A percentile compares a stretch with the other conserved stretches of the same genome.
Evolutionary conservation across 2,329 filamentous ascomycete species (phyloP).

Genomic region (Curvularia spicifera): DNA sequence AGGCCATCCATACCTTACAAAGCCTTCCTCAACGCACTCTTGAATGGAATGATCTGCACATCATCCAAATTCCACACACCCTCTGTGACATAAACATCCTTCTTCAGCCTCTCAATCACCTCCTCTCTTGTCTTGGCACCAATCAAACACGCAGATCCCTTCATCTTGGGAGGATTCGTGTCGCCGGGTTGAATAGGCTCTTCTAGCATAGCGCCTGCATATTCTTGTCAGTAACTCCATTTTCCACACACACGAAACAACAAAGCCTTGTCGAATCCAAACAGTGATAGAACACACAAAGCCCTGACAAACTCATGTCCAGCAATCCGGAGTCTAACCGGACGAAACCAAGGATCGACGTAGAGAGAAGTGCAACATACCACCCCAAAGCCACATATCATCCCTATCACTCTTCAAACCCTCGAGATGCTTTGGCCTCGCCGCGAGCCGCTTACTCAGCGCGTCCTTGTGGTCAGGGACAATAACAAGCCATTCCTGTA

Average conservation of each 20-base stretch:
- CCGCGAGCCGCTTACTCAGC: slow-evolving; percentile 53
- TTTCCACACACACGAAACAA: too few relatives aligned
- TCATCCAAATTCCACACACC: slow-evolving; percentile 77
- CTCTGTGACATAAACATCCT: slow-evolving; percentile 73
- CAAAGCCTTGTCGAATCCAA: too few relatives aligned
- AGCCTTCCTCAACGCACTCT: slow-evolving; percentile 54
- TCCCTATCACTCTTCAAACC: slow-evolving; percentile 39
- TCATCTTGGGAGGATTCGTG: slow-evolving; percentile 67
- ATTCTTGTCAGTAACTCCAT: too few relatives aligned
- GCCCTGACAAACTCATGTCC: too few relatives aligned
- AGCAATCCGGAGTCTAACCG: too few relatives aligned
- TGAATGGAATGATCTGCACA: slow-evolving; percentile 58
- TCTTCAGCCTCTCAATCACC: slow-evolving; percentile 68
- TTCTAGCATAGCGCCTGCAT: slow-evolving; percentile 45
- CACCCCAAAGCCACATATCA: slow-evolving; percentile 46
- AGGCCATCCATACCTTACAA: slow-evolving; percentile 33
- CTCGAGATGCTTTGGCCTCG: slow-evolving; percentile 47
- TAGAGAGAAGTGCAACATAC: slow-evolving; percentile 24
- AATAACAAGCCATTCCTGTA: slow-evolving; percentile 60
- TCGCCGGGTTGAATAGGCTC: slow-evolving; percentile 63
- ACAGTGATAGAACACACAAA: too few relatives aligned
- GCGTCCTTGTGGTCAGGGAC: slow-evolving; percentile 54
- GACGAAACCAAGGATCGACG: too few relatives aligned
- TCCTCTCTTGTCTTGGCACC: slow-evolving; percentile 73
- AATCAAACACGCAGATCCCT: slow-evolving; percentile 73